A percentile compares a stretch with the other conserved stretches of the same genome.
phyloP scores from a whole-genome alignment of 2,329 filamentous ascomycete genomes.

The Zasmidium citrigriseum region DNA sequence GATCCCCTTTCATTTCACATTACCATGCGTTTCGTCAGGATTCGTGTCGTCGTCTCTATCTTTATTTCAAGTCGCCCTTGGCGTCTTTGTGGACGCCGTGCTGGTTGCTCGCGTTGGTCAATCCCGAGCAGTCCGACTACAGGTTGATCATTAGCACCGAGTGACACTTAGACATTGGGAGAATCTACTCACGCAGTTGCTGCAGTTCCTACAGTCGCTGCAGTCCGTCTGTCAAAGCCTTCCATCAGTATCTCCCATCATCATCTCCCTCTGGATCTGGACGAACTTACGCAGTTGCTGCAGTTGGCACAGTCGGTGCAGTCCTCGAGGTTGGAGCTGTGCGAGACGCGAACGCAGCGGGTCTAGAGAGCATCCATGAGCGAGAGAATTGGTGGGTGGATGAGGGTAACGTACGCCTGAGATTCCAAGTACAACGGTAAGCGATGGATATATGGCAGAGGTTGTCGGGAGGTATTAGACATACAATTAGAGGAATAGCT shows the following conservation, averaged over 20 bases:
- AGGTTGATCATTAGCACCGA: too few relatives aligned
- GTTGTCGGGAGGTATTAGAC: background rate
- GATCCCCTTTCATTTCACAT: too few relatives aligned
- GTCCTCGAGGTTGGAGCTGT: slow-evolving; percentile 1
- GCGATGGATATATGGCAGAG: slow-evolving; percentile 2
- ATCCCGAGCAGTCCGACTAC: background rate
- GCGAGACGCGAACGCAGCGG: background rate
- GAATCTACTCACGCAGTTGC: slow-evolving; percentile 1
- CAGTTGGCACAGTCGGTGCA: slow-evolving; percentile 8
- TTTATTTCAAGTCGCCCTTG: slow-evolving; percentile 4
- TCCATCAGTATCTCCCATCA: background rate
- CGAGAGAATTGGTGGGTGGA: background rate
- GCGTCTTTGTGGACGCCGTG: slow-evolving; percentile 1
- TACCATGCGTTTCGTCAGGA: background rate
- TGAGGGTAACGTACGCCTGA: background rate
- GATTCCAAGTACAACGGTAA: slow-evolving; percentile 5
- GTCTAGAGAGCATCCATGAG: background rate
- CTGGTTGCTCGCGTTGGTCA: slow-evolving; percentile 1
- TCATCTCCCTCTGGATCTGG: too few relatives aligned
- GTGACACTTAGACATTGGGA: too few relatives aligned
- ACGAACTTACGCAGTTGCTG: slow-evolving; percentile 1
- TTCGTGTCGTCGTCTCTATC: background rate
- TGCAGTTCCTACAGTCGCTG: slow-evolving; percentile 1
- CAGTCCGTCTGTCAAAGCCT: background rate
- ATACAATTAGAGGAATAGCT: slow-evolving; percentile 18